These are phyloP conservation scores for Xylariaceae sp. DNA, from an alignment of 2,329 filamentous ascomycete species.

Conservation along the genomic window DNA sequence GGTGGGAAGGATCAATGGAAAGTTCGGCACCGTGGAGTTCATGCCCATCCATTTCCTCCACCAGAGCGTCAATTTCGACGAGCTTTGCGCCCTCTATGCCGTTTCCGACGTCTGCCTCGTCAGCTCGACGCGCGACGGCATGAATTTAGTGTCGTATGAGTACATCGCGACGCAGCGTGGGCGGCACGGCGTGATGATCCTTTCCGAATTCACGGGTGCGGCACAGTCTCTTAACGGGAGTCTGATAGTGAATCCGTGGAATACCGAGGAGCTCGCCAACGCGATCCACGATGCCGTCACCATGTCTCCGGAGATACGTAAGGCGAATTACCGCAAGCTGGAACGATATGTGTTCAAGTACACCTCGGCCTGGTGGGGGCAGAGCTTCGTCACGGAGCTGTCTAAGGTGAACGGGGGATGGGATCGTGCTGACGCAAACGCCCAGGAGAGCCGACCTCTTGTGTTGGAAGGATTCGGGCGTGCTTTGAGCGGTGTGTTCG, in stretches of 20 bases:
- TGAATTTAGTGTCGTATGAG: slow-evolving; percentile 98
- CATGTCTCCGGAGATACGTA: slow-evolving; percentile 85
- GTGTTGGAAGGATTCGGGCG: slow-evolving; percentile 25
- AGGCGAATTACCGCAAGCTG: slow-evolving; percentile 83
- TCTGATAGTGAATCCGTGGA: slow-evolving; percentile 97
- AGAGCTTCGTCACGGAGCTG: slow-evolving; percentile 86
- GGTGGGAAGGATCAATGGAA: slow-evolving; percentile 93
- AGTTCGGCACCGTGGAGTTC: slow-evolving; percentile 95
- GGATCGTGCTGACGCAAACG: slow-evolving; percentile 24
- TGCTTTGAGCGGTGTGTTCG: slow-evolving; percentile 28
- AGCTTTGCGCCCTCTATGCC: slow-evolving; percentile 88
- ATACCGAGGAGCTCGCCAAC: slow-evolving; percentile 89
- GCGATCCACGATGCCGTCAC: slow-evolving; percentile 95
- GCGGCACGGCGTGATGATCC: slow-evolving; percentile 86
- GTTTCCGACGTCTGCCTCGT: slow-evolving; percentile 90
- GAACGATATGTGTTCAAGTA: slow-evolving; percentile 97
- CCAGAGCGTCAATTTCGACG: slow-evolving; percentile 91
- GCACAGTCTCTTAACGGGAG: slow-evolving; percentile 92
- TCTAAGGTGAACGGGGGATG: slow-evolving; percentile 42
- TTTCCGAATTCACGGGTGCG: slow-evolving; percentile 94
- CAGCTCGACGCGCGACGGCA: slow-evolving; percentile 93
- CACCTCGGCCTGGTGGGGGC: slow-evolving; percentile 95
- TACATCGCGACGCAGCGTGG: slow-evolving; percentile 93
- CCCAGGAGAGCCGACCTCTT: slow-evolving; percentile 18
- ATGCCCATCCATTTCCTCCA: slow-evolving; percentile 99